Conservation (phyloP, 2,329 filamentous ascomycete species). For the Boeremia exigua region DNA sequence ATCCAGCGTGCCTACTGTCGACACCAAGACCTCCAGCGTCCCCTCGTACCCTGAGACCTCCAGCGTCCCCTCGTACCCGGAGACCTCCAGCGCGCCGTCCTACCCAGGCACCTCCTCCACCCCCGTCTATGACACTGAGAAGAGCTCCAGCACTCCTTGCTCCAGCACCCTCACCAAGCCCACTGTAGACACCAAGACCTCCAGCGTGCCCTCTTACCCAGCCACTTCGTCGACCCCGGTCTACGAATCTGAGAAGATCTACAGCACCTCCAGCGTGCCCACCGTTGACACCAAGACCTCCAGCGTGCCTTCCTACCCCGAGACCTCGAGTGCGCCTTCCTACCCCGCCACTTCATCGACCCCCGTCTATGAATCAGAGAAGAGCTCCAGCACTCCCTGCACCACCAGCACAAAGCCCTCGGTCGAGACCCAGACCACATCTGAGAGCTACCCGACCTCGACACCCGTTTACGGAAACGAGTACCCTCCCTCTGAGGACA, state of each 20-base stretch:
- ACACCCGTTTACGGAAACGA: neutral
- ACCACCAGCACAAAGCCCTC: constrained; percentile 3
- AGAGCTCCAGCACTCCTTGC: neutral
- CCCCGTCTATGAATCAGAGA: neutral
- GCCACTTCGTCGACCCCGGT: constrained; percentile 1
- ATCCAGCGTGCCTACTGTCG: constrained; percentile 8
- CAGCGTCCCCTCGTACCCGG: constrained; percentile 1
- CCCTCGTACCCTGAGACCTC: constrained; percentile 2
- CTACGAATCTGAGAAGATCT: neutral
- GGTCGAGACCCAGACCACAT: constrained; percentile 16
- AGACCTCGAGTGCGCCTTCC: neutral
- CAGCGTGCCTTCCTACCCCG: neutral
- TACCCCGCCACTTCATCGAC: constrained; percentile 7
- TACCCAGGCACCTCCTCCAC: neutral
- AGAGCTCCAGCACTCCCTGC: constrained; percentile 3
- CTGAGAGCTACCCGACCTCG: constrained; percentile 4
- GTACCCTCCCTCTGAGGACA: neutral
- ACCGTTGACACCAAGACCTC: constrained; percentile 1
- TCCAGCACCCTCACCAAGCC: constrained; percentile 3
- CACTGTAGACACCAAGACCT: neutral
- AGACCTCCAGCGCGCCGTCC: neutral
- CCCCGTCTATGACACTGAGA: neutral
- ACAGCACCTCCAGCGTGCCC: neutral
- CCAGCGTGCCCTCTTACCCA: neutral
- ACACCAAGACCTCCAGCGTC: constrained; percentile 10